Evolutionary conservation across 1,284 basidiomycete genomes (phyloP), one percentile per base, ranked within the genome.

Genomic region (Phellopilus nigrolimitatus): DNA sequence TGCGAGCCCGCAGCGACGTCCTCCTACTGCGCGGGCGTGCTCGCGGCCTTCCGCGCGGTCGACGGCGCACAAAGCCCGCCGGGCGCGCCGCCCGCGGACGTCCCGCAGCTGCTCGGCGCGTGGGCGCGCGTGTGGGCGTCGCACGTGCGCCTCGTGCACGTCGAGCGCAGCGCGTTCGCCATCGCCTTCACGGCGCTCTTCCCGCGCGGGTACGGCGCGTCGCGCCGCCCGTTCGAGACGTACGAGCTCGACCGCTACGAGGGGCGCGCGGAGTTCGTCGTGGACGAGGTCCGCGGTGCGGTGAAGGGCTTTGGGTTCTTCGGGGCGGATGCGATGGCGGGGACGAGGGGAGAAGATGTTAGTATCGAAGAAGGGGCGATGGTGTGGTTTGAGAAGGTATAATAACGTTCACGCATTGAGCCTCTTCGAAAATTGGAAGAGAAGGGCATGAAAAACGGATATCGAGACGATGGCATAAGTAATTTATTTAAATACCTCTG

Each of bases 151-250:
- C 48, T 63, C 9, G 22, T 17, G 10, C 57, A 59, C 34, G 31
- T 30, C 13, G 40, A 31, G 6, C 46, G 38, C 5, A 45, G 57
- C 33, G 46, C 36, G 22, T 63, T 62, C 45, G 24, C 39, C 7
- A 34, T 61, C 8, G 22, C 44, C 8, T 41, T 55, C 8, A 55
- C 58, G 15, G 47, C 47, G 13, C 40, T 65, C 7, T 64, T 61
- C 52, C 60, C 60, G 5, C 31, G 57, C 8, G 63, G 63, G 3
- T 66, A 60, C 45, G 62, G 64, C 5, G 51, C 49, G 36, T 55
- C 64, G 43, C 51, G 47, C 38, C 61, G 53, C 8, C 54, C 63
- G 15, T 65, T 65, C 42, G 58, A 54, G 46, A 41, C 36, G 28
- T 39, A 21, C 17, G 36, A 39, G 39, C 15, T 19, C 21, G 10